Evolutionary conservation across 805 yeast species (phyloP).

Genomic region (Tetrapisispora taiwanensis): DNA sequence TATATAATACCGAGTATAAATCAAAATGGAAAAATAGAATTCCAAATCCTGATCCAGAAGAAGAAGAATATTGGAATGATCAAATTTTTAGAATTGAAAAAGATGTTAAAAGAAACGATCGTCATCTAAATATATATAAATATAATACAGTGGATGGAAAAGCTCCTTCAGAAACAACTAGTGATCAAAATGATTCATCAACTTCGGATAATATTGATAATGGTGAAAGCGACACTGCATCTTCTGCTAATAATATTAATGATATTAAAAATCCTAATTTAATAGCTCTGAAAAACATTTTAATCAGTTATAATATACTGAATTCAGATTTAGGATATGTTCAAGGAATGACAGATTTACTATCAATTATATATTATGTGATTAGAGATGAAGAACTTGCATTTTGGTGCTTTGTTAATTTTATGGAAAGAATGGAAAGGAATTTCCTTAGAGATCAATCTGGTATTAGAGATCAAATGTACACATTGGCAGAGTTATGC

Average conservation of each 20-base stretch:
- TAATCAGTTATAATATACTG: conserved; percentile 77
- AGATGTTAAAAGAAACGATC: conserved; percentile 86
- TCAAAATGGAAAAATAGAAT: conserved; percentile 55
- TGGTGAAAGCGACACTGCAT: conserved; percentile 26
- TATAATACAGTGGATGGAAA: conserved; percentile 32
- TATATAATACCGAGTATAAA: conserved; percentile 49
- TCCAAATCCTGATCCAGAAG: conserved; percentile 26
- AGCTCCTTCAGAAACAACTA: conserved; percentile 26
- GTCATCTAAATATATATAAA: conserved; percentile 57
- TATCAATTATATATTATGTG: conserved; percentile 71
- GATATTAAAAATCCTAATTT: conserved; percentile 66
- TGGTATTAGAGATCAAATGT: conserved; percentile 87
- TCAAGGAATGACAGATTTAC: conserved; percentile 93
- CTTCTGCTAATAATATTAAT: conserved; percentile 5
- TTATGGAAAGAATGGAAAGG: conserved; percentile 92
- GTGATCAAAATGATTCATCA: neutral
- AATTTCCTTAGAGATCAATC: conserved; percentile 85
- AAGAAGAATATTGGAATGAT: conserved; percentile 72
- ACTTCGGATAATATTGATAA: conserved; percentile 18
- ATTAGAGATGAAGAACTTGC: conserved; percentile 63
- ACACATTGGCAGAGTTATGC: conserved; percentile 71
- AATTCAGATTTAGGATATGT: conserved; percentile 85
- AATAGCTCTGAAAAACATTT: conserved; percentile 58
- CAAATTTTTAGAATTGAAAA: conserved; percentile 85
- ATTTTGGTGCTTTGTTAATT: conserved; percentile 80